Conservation (phyloP, 2,329 filamentous ascomycete genomes). For the Cordyceps cicadae region DNA sequence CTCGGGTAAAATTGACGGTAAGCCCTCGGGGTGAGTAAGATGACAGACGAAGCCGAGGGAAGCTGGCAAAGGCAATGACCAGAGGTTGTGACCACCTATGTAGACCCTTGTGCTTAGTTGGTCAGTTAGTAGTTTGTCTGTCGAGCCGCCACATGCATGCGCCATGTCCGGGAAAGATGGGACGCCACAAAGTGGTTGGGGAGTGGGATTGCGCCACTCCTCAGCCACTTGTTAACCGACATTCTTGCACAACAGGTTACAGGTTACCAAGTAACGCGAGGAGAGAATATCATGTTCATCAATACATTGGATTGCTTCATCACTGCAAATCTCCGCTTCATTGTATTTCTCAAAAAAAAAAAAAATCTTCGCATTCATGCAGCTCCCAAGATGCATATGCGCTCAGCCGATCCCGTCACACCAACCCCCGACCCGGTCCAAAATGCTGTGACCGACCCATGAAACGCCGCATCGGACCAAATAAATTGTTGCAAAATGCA, state of each 20-base stretch:
- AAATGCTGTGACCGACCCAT: slow-evolving; percentile 23
- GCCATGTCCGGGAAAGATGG: neutral
- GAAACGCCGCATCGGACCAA: slow-evolving; percentile 32
- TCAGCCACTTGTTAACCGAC: neutral
- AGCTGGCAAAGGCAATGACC: neutral
- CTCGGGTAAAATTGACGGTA: neutral
- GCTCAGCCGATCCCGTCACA: neutral
- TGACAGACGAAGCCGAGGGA: neutral
- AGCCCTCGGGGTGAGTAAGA: neutral
- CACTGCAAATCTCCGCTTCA: neutral
- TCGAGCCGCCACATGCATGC: slow-evolving; percentile 9
- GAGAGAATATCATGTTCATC: too few species aligned
- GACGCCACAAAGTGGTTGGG: slow-evolving; percentile 9
- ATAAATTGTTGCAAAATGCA: slow-evolving; percentile 27
- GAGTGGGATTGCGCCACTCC: neutral
- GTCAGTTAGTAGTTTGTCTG: neutral
- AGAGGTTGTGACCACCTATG: slow-evolving; percentile 10
- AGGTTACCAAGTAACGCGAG: too few species aligned
- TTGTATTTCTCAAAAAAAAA: too few species aligned
- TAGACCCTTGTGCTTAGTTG: too few species aligned
- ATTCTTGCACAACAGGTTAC: too few species aligned
- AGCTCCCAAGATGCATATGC: neutral
- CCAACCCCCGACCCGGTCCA: slow-evolving; percentile 12
- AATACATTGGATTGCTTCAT: neutral
- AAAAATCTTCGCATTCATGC: too few species aligned